These are phyloP conservation scores for Termitomyces eurrhizus DNA, from an alignment of 768 basidiomycete species.

Conservation along the genomic window DNA sequence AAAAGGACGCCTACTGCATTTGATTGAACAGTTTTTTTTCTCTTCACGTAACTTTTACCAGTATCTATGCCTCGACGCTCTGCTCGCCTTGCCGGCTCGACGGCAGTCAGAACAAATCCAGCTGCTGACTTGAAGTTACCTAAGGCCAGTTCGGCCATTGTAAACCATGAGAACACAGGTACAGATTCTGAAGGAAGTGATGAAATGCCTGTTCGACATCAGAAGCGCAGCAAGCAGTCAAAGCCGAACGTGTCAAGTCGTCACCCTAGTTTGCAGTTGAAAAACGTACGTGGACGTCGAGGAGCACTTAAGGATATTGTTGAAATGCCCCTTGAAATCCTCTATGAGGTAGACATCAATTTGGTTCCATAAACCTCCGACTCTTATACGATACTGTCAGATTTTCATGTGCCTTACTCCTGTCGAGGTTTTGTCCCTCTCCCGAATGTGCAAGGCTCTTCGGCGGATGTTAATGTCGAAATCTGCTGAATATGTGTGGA, in stretches of 20 bases:
- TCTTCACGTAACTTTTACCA: too few species aligned
- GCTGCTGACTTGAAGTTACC: neutral
- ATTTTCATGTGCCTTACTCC: slow-evolving; percentile 32
- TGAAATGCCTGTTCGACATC: neutral
- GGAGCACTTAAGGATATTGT: slow-evolving; percentile 13
- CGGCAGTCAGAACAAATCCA: neutral
- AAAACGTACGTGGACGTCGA: slow-evolving; percentile 11
- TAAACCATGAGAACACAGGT: neutral
- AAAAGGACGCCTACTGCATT: too few species aligned
- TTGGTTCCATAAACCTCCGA: too few species aligned
- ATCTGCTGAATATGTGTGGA: slow-evolving; percentile 6
- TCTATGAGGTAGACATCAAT: slow-evolving; percentile 19
- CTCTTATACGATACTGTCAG: slow-evolving; percentile 14
- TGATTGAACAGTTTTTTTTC: too few species aligned
- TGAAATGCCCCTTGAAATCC: slow-evolving; percentile 27
- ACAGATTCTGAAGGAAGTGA: neutral
- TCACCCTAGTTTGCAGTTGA: neutral
- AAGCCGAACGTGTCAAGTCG: neutral
- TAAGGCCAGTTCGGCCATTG: too few species aligned
- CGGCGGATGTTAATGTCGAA: slow-evolving; percentile 21
- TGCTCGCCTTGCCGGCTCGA: neutral
- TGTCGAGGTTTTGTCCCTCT: slow-evolving; percentile 32
- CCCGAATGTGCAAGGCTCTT: slow-evolving; percentile 31
- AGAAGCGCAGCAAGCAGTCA: neutral
- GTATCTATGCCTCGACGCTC: neutral